phyloP scores from a whole-genome alignment of 1,284 basidiomycete species.

The Fomes fomentarius region DNA sequence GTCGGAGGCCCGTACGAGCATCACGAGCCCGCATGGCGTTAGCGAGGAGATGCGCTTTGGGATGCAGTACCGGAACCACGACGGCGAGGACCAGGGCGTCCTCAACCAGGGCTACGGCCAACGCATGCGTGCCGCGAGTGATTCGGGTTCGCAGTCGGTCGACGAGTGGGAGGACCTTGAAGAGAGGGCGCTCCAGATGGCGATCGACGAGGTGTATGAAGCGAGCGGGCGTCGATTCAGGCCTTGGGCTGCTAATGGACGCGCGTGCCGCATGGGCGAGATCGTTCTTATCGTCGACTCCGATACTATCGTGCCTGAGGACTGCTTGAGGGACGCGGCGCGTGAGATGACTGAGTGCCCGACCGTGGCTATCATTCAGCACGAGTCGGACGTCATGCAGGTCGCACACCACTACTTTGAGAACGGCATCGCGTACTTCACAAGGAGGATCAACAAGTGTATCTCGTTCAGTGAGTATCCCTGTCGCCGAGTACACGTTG shows the following conservation, averaged over 20 bases:
- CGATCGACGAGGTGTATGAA: slow-evolving; percentile 47
- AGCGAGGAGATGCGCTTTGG: slow-evolving; percentile 33
- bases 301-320: slow-evolving; percentile 61
- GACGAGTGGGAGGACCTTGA: slow-evolving; percentile 38
- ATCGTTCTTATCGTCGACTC: slow-evolving; percentile 54
- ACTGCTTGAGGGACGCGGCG: slow-evolving; percentile 61
- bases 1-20: slow-evolving; percentile 4
- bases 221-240: slow-evolving; percentile 39
- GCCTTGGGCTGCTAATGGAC: slow-evolving; percentile 47
- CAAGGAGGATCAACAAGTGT: slow-evolving; percentile 47
- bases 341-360: slow-evolving; percentile 57
- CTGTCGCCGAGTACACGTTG: not conserved
- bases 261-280: slow-evolving; percentile 43
- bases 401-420: slow-evolving; percentile 63
- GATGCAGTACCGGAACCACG: slow-evolving; percentile 39
- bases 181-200: slow-evolving; percentile 42
- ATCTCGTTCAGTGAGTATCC: slow-evolving; percentile 40
- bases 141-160: slow-evolving; percentile 14
- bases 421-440: slow-evolving; percentile 62
- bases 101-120: slow-evolving; percentile 24
- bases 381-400: slow-evolving; percentile 55
- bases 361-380: slow-evolving; percentile 55
- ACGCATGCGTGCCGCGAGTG: slow-evolving; percentile 20
- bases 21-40: slow-evolving; percentile 12
- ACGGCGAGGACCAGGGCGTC: slow-evolving; percentile 35